These are phyloP conservation scores for Hepatocystis sp. DNA, from an alignment of 169 alveolate genomes.

Conservation along the genomic window DNA sequence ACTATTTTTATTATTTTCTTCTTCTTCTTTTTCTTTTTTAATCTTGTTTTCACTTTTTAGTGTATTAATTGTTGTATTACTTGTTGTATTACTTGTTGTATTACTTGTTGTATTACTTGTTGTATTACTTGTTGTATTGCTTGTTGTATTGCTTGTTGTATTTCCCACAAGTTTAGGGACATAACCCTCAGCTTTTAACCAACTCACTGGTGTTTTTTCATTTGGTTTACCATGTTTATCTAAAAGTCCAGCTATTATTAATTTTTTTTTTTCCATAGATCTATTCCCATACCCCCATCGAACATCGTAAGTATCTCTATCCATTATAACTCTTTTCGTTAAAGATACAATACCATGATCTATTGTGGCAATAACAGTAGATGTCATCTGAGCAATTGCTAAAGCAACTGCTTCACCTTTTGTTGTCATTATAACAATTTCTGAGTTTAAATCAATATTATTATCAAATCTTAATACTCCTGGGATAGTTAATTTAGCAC, in stretches of 20 bases:
- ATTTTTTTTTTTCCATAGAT: slow-evolving; percentile 97
- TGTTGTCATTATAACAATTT: slow-evolving; percentile 98
- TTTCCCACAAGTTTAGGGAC: slow-evolving; percentile 89
- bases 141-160: too few species aligned
- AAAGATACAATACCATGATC: slow-evolving; percentile 99
- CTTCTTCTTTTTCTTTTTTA: slow-evolving; percentile 6
- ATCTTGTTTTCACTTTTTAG: slow-evolving; percentile 62
- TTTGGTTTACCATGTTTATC: slow-evolving; percentile 96
- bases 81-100: too few species aligned
- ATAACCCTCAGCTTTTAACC: slow-evolving; percentile 92
- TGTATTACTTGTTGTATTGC: too few species aligned
- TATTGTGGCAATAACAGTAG: slow-evolving; percentile 98
- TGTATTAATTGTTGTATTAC: slow-evolving; percentile 77
- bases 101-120: too few species aligned
- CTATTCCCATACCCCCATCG: slow-evolving; percentile 99
- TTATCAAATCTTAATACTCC: slow-evolving; percentile 99
- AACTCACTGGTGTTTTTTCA: slow-evolving; percentile 95
- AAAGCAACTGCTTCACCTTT: slow-evolving; percentile 99
- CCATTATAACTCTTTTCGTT: slow-evolving; percentile 99
- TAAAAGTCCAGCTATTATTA: slow-evolving; percentile 96
- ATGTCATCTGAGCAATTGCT: slow-evolving; percentile 99
- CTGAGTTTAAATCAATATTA: slow-evolving; percentile 96
- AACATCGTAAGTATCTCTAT: slow-evolving; percentile 99
- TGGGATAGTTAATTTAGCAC: slow-evolving; percentile 99
- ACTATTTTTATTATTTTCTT: slow-evolving; percentile 1